Evolutionary conservation across 495 filamentous ascomycete genomes (phyloP).

Genomic region (Neurospora pannonica): DNA sequence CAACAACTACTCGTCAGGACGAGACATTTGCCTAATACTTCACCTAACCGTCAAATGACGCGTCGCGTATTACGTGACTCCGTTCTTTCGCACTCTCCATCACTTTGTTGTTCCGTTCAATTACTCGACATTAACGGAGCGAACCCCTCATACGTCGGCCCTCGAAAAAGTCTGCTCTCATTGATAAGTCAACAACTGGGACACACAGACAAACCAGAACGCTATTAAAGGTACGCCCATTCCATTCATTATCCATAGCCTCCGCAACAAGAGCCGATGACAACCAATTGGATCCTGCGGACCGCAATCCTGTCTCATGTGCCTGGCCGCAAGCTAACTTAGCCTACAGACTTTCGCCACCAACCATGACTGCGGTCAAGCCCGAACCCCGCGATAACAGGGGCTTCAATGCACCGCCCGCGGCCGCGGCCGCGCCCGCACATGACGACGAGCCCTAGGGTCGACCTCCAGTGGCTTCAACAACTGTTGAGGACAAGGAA

Average conservation of each 20-base stretch:
- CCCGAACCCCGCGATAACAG: not conserved
- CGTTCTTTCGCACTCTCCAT: not conserved
- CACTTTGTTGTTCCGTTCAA: not conserved
- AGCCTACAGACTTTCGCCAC: not conserved
- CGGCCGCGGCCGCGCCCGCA: not conserved
- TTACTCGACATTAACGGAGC: not conserved
- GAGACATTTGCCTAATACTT: not conserved
- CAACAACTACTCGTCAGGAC: not conserved
- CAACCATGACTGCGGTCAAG: not conserved
- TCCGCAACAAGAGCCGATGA: not conserved
- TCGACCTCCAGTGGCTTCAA: conserved; percentile 9
- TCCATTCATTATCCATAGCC: not conserved
- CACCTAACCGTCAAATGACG: not conserved
- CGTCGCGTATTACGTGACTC: not conserved
- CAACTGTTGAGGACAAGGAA: conserved; percentile 3
- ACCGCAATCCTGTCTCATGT: not conserved
- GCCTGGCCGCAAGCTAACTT: not conserved
- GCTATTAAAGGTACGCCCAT: not conserved
- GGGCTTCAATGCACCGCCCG: not conserved
- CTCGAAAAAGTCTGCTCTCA: not conserved
- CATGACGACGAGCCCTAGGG: not conserved
- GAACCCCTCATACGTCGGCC: not conserved
- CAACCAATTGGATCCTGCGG: not conserved
- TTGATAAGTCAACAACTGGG: not conserved
- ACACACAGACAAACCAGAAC: not conserved